Evolutionary conservation across 1,139 yeast genomes (phyloP).

Genomic region (Geotrichum bryndzae): DNA sequence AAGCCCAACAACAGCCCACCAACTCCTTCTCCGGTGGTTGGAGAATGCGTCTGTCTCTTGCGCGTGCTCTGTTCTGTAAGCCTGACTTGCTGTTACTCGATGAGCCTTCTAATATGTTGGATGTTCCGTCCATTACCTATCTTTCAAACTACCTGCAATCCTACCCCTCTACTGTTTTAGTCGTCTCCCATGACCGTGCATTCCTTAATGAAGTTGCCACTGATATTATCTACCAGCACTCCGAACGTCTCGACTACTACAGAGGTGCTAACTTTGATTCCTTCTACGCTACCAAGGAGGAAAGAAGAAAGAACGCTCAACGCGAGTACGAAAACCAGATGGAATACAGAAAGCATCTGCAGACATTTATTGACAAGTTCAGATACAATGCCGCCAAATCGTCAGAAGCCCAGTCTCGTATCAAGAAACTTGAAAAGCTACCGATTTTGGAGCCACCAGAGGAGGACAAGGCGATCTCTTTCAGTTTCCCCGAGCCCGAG

Average conservation of each 20-base stretch:
- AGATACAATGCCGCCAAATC: conserved; percentile 97
- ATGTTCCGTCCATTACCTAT: conserved; percentile 95
- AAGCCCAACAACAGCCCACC: conserved; percentile 75
- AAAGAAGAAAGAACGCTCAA: conserved; percentile 85
- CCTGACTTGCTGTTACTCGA: conserved; percentile 89
- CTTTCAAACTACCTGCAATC: conserved; percentile 83
- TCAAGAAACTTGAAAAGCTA: conserved; percentile 88
- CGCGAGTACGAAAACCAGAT: conserved; percentile 95
- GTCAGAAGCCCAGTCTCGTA: conserved; percentile 95
- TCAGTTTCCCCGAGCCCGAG: conserved; percentile 94
- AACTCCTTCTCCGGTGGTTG: conserved; percentile 98
- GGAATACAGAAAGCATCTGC: conserved; percentile 92
- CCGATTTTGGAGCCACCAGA: conserved; percentile 93
- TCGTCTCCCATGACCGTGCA: conserved; percentile 96
- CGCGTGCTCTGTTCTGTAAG: conserved; percentile 94
- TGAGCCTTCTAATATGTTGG: conserved; percentile 99
- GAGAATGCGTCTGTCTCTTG: conserved; percentile 98
- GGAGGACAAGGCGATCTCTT: conserved; percentile 77
- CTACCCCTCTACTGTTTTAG: conserved; percentile 86
- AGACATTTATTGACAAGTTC: conserved; percentile 89
- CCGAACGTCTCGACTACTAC: conserved; percentile 92
- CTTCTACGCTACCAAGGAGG: conserved; percentile 90
- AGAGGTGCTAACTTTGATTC: conserved; percentile 91
- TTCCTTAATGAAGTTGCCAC: conserved; percentile 97
- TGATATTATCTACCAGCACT: conserved; percentile 94